Base-by-base conservation (phyloP, 2,329 filamentous ascomycete genomes). In the Botrytis paeoniae region DNA sequence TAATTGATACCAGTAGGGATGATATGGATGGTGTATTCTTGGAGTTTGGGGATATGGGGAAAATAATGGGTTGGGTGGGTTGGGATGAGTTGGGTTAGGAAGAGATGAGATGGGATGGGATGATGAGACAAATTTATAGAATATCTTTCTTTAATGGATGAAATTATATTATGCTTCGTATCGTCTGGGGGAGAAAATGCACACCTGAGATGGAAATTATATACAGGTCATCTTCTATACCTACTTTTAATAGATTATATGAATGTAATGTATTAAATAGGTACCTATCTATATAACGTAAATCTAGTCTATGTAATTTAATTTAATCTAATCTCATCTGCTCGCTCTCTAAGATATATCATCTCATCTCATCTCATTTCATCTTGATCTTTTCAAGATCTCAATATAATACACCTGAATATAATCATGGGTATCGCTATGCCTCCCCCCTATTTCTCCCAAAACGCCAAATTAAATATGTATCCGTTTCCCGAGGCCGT, bases 1-100 rank as follows among this genome's bases (percentile, higher is more conserved):
- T 57, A 29, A 57, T 35, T 39, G 39, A 70, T 70, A 70, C 68
- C 68, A 61, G 68, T 70, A 48, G 29, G 41, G 20, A 66, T 51
- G 29, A 20, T 41, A 57, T 41, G 65, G 7, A 69, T 69, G 48
- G 48, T 57, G 65, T 69, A 32, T 22, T 57, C 3, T 57, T 68
- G 64, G 64, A 29, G 64, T 54, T 51, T 57, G 37, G 48, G 25
- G n/a, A 12, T 5, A 6, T 12, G 22, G 35, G 35, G 65, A 57
- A 57, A 69, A 69, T 69, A 41, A 69, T 68, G 35, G 32, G 59
- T 1, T 35, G 18, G n/a, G 35, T 61, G 35, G 35, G 20, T n/a
- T 69, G n/a, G 45, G 8, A 22, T 57, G n/a, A 57, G 22, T n/a
- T 37, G 35, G 29, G n/a, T 2, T 69, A 7, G 20, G n/a, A 69